Percentiles rank a stretch among this genome's conserved stretches.
Conservation (phyloP, 805 yeast species). For the Yarrowia sp. region DNA sequence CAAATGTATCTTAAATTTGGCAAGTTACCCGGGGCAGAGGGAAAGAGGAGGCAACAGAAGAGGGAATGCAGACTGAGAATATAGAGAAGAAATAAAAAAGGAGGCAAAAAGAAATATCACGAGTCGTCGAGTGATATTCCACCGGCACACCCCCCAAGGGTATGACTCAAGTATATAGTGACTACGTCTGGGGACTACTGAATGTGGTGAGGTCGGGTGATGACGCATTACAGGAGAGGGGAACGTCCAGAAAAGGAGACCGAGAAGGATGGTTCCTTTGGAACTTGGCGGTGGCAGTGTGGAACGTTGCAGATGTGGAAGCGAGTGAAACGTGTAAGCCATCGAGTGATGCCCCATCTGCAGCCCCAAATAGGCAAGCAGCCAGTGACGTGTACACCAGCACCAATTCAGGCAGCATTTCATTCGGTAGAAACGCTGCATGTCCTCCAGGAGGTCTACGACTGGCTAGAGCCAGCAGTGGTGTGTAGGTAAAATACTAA, state of each 20-base stretch:
- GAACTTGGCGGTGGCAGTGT: too few relatives aligned
- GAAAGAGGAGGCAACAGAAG: background rate
- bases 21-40: conserved; percentile 19
- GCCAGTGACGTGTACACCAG: too few relatives aligned
- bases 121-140: too few relatives aligned
- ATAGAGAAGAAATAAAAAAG: background rate
- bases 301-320: too few relatives aligned
- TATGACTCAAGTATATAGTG: conserved; percentile 22
- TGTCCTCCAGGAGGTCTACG: conserved; percentile 14
- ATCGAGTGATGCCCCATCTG: too few relatives aligned
- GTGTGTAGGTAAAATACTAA: conserved; percentile 15
- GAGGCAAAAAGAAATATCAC: background rate
- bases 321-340: too few relatives aligned
- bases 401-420: conserved; percentile 6
- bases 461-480: conserved; percentile 31
- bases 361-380: too few relatives aligned
- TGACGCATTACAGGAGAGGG: background rate
- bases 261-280: background rate
- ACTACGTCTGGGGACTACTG: conserved; percentile 5
- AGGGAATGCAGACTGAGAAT: background rate
- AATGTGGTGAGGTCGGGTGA: background rate
- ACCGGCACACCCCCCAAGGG: background rate
- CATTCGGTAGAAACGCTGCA: background rate
- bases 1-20: conserved; percentile 23
- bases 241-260: background rate